Percentiles rank a stretch among this genome's conserved stretches.
Conservation (phyloP, 2,329 filamentous ascomycete species). For the Shiraia bambusicola region DNA sequence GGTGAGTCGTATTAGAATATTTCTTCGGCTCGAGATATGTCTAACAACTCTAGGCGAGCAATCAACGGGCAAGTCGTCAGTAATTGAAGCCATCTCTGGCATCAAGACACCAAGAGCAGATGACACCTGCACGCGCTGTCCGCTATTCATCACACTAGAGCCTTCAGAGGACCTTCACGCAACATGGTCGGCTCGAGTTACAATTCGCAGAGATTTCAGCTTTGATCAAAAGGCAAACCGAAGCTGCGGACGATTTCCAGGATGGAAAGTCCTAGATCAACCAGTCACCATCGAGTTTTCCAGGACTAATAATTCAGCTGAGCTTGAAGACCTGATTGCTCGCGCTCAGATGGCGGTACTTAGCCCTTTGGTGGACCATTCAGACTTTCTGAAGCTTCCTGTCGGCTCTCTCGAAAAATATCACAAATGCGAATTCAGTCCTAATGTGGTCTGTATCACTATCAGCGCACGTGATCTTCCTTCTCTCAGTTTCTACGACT, state of each 20-base stretch:
- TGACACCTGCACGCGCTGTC: conserved; percentile 78
- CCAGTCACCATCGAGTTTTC: conserved; percentile 59
- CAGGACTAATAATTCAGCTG: conserved; percentile 59
- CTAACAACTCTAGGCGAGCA: conserved; percentile 59
- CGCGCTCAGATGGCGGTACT: conserved; percentile 78
- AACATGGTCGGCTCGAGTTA: conserved; percentile 68
- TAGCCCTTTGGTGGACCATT: conserved; percentile 61
- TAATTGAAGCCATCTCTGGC: conserved; percentile 54
- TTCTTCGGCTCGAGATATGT: neutral
- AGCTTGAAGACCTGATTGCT: conserved; percentile 68
- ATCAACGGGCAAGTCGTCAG: conserved; percentile 75
- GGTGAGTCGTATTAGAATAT: conserved; percentile 47
- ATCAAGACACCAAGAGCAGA: conserved; percentile 70
- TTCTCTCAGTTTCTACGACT: conserved; percentile 78
- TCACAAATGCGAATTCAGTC: conserved; percentile 69
- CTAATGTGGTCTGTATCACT: conserved; percentile 76
- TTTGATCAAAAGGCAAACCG: conserved; percentile 49
- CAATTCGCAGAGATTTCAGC: conserved; percentile 64
- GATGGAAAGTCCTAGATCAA: conserved; percentile 57
- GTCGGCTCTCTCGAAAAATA: neutral
- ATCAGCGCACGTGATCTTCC: conserved; percentile 72
- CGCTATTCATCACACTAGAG: conserved; percentile 74
- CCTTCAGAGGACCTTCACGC: conserved; percentile 49
- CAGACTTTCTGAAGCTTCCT: conserved; percentile 38
- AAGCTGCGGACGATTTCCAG: conserved; percentile 57